phyloP scores from a whole-genome alignment of 2,329 filamentous ascomycete species.

The Talaromyces sp. region DNA sequence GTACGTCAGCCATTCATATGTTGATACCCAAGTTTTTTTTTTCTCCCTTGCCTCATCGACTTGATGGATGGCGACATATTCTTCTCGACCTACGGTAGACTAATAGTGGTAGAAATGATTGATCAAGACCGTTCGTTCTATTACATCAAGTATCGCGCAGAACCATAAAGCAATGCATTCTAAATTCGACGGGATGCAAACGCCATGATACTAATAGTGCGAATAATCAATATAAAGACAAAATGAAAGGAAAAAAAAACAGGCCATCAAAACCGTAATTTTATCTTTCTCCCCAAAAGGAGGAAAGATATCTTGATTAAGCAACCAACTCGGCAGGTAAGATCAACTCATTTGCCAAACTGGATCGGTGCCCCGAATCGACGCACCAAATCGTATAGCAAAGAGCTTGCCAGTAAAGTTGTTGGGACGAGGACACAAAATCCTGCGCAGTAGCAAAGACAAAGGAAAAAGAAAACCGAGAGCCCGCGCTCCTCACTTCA shows the following conservation, averaged over 20 bases:
- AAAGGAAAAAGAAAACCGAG: not conserved
- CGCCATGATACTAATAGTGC: slow-evolving; percentile 1
- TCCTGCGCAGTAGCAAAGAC: not conserved
- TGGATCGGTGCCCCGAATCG: not conserved
- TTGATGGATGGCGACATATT: not conserved
- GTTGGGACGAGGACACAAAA: not conserved
- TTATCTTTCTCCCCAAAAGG: not conserved
- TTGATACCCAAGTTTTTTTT: too few species aligned
- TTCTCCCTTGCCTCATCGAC: too few species aligned
- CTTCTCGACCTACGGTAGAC: not conserved
- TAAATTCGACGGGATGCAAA: slow-evolving; percentile 3
- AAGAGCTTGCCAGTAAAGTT: not conserved
- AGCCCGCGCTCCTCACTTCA: not conserved
- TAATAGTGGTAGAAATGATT: not conserved
- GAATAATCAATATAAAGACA: not conserved
- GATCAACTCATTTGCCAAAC: not conserved
- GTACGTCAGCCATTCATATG: not conserved
- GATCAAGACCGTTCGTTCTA: not conserved
- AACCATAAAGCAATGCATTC: slow-evolving; percentile 6
- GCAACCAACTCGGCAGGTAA: not conserved
- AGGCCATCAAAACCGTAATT: not conserved
- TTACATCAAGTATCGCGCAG: not conserved
- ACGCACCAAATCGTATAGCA: not conserved
- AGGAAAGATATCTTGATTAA: not conserved
- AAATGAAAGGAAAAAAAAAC: not conserved